phyloP scores from a whole-genome alignment of 2,329 filamentous ascomycete species.

The Mycosphaerella sp. region DNA sequence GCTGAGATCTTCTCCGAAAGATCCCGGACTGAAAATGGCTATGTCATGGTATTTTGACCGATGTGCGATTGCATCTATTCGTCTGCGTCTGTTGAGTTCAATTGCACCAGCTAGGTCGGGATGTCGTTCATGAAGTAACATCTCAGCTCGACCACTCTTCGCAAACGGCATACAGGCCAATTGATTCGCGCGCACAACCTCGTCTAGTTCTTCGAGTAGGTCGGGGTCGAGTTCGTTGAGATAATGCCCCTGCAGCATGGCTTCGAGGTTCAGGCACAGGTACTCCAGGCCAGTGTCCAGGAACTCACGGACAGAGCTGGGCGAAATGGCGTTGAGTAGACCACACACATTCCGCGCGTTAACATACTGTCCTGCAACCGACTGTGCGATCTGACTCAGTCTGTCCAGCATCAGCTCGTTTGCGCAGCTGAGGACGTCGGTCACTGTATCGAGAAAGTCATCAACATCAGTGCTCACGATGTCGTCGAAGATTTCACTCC shows the following conservation, averaged over 20 bases:
- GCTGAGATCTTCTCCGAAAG: conserved; percentile 55
- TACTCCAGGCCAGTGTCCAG: conserved; percentile 86
- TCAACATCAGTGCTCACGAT: conserved; percentile 66
- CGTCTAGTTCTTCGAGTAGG: conserved; percentile 72
- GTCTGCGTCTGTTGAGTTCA: conserved; percentile 60
- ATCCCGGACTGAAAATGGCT: conserved; percentile 56
- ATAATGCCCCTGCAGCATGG: conserved; percentile 79
- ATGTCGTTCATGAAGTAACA: conserved; percentile 57
- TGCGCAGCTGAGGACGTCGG: conserved; percentile 83
- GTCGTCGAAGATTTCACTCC: conserved; percentile 72
- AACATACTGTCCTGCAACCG: conserved; percentile 73
- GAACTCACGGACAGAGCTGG: conserved; percentile 75
- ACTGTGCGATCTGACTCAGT: conserved; percentile 83
- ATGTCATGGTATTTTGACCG: conserved; percentile 58
- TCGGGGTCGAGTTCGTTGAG: conserved; percentile 81
- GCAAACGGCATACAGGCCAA: conserved; percentile 68
- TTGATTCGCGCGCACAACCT: conserved; percentile 75
- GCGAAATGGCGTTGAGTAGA: conserved; percentile 77
- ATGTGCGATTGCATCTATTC: conserved; percentile 71
- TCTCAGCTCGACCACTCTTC: conserved; percentile 65
- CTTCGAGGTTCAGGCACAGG: conserved; percentile 82
- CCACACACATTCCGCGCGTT: conserved; percentile 78
- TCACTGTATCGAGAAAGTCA: conserved; percentile 77
- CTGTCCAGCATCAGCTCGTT: conserved; percentile 95
- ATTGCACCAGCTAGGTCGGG: conserved; percentile 59